phyloP scores from a whole-genome alignment of 2,329 filamentous ascomycete species.

The Xylariaceae sp. region DNA sequence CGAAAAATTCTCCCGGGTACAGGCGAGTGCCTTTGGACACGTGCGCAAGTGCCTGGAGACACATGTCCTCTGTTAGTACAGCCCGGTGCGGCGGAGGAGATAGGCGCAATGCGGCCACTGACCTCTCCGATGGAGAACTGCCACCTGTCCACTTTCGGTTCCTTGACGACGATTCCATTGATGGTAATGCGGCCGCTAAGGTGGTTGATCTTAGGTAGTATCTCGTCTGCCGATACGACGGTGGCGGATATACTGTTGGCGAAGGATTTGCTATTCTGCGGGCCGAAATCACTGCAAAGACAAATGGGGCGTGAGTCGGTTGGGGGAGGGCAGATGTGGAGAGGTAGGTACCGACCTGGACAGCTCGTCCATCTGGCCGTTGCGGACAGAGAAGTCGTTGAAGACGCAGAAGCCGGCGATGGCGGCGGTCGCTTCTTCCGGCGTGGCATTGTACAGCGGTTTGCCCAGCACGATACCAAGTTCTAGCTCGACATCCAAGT shows the following conservation, averaged over 20 bases:
- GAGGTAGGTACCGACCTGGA: conserved; percentile 11
- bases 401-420: conserved; percentile 26
- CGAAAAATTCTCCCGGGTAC: conserved; percentile 26
- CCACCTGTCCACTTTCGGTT: conserved; percentile 19
- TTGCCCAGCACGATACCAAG: conserved; percentile 23
- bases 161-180: conserved; percentile 18
- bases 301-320: background rate
- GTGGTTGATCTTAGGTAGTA: conserved; percentile 14
- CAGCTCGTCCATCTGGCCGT: conserved; percentile 25
- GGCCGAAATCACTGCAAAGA: conserved; percentile 21
- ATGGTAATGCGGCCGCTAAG: conserved; percentile 21
- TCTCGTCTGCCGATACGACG: conserved; percentile 22
- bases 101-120: background rate
- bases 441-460: conserved; percentile 20
- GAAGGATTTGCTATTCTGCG: conserved; percentile 25
- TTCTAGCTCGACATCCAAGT: conserved; percentile 26
- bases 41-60: conserved; percentile 18
- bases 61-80: background rate
- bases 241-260: conserved; percentile 24
- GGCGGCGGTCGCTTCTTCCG: conserved; percentile 22
- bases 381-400: conserved; percentile 25
- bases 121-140: conserved; percentile 24
- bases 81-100: background rate
- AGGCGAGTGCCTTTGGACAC: conserved; percentile 21
- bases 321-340: background rate